Conservation (phyloP, 2,329 filamentous ascomycete genomes). For the Gaeumannomyces sp. region DNA sequence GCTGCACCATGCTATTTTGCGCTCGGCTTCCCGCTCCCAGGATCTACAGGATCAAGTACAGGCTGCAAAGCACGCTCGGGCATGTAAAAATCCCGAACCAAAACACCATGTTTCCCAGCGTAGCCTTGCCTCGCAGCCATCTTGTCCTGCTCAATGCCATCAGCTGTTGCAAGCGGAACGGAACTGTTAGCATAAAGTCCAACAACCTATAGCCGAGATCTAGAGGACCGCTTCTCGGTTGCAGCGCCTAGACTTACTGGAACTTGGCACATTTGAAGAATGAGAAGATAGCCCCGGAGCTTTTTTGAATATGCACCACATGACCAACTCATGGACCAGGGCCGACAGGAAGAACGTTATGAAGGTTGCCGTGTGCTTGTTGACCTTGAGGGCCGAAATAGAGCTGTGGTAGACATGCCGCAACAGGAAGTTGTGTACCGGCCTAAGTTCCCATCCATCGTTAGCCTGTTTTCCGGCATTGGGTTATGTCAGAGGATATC, state of each 20-base stretch:
- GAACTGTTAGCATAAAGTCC: conserved; percentile 10
- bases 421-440: conserved; percentile 71
- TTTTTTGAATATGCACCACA: conserved; percentile 79
- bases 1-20: too few relatives aligned
- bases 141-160: conserved; percentile 61
- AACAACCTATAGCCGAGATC: not conserved
- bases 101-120: conserved; percentile 68
- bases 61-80: conserved; percentile 58
- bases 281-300: conserved; percentile 64
- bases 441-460: conserved; percentile 26
- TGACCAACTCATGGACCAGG: conserved; percentile 67
- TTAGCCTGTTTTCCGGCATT: not conserved
- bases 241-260: conserved; percentile 37
- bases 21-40: not conserved
- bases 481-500: not conserved
- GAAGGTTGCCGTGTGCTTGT: conserved; percentile 64
- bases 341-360: conserved; percentile 70
- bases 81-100: conserved; percentile 76
- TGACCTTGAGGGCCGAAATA: conserved; percentile 66
- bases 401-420: conserved; percentile 74
- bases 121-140: conserved; percentile 55
- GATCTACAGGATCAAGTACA: conserved; percentile 50
- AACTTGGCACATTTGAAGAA: conserved; percentile 69
- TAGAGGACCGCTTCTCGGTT: not conserved
- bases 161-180: conserved; percentile 31